Evolutionary conservation across 1,284 basidiomycete genomes (phyloP).

Genomic region (Rhodotorula sp.): DNA sequence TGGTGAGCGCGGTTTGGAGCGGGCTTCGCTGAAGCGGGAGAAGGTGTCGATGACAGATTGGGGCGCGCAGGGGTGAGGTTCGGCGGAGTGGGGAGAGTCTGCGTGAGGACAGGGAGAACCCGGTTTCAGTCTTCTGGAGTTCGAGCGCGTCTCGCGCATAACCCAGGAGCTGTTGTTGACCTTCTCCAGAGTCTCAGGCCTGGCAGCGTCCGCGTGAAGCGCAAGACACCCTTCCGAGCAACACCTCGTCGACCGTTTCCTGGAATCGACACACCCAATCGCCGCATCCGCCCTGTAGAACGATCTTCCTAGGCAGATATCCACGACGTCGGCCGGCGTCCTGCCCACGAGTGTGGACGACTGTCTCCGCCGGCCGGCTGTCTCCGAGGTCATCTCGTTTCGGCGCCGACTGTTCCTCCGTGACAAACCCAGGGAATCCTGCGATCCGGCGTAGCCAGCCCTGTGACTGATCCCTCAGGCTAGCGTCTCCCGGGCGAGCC

Average conservation of each 20-base stretch:
- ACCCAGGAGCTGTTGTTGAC: neutral
- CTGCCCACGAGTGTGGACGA: too few species aligned
- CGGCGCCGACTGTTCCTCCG: neutral
- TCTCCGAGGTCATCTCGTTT: conserved; percentile 2
- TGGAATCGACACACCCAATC: too few species aligned
- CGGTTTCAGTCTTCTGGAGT: neutral
- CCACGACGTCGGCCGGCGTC: neutral
- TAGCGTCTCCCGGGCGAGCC: neutral
- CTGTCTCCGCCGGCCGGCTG: neutral
- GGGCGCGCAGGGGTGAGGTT: conserved; percentile 37
- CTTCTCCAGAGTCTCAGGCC: neutral
- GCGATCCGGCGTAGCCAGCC: neutral
- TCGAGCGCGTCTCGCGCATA: neutral
- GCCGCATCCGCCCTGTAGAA: too few species aligned
- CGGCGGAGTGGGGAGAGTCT: conserved; percentile 17
- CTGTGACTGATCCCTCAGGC: rapidly evolving
- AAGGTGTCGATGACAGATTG: conserved; percentile 32
- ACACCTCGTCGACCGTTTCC: too few species aligned
- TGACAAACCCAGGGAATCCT: rapidly evolving
- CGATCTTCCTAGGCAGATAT: too few species aligned
- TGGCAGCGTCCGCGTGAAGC: too few species aligned
- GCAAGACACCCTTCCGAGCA: too few species aligned
- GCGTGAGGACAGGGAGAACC: neutral
- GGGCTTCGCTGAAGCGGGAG: conserved; percentile 20
- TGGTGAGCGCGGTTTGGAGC: conserved; percentile 7